Evolutionary conservation across 306 rosid genomes (phyloP).

Genomic region (Acacia confusa): DNA sequence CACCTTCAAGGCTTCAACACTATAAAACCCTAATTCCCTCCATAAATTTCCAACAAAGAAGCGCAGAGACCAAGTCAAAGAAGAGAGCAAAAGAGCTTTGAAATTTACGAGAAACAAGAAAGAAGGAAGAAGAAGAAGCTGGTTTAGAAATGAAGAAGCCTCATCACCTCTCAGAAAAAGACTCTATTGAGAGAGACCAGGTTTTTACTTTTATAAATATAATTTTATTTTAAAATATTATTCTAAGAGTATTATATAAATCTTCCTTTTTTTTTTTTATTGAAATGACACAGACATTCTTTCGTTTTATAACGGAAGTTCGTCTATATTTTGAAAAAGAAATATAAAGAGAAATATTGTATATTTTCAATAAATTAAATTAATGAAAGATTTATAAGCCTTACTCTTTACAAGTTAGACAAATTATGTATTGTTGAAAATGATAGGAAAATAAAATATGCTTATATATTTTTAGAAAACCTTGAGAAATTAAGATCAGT

Average conservation of each 20-base stretch:
- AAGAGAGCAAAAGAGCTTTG: background rate
- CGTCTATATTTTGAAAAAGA: background rate
- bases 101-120: background rate
- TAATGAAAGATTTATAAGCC: background rate
- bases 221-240: too few species aligned
- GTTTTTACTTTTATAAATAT: too few species aligned
- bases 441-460: background rate
- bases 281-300: background rate
- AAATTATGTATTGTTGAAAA: background rate
- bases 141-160: conserved; percentile 13
- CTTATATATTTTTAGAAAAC: background rate
- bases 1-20: background rate
- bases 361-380: background rate
- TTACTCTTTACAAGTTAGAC: background rate
- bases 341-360: background rate
- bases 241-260: background rate
- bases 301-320: background rate
- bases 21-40: background rate
- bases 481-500: too few species aligned
- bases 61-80: background rate
- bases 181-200: rapidly evolving
- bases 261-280: background rate
- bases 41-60: background rate
- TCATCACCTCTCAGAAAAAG: background rate
- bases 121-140: background rate